Evolutionary conservation across 192 early-diverging fungal genomes (phyloP), one percentile per base, ranked within the genome.

Genomic region (Rhizophlyctis rosea): DNA sequence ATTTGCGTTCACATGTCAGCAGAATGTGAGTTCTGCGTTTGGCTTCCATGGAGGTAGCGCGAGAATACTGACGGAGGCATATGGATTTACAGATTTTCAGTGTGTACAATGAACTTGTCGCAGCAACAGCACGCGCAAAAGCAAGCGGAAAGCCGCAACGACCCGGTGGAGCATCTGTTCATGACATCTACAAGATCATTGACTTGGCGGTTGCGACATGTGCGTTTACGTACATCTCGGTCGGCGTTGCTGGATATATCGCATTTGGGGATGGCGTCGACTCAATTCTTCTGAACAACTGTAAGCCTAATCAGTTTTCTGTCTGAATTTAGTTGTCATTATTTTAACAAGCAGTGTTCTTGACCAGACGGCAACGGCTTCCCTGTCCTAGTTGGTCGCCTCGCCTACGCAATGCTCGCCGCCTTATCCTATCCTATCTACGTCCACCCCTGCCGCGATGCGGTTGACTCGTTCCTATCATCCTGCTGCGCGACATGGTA

Each of bases 1-100:
- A 14, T 96, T 96, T 81, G 90, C 90, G 4, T 96, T 96, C 61
- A 94, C 94, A 21, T 96, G 93, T 70, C 93, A 96, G 72, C 93
- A 96, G 71, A 96, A 93, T 70, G 85, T 87, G 72, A 73, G 34
- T 34, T 35, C 52, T 21, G 52, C 21, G 25, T 35, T n/a, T 27
- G 44, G 47, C 48, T 54, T 23, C 64, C 36, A 27, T 55, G 24
- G 25, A 24, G 9, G 5, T 23, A 51, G n/a, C n/a, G n/a, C n/a
- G n/a, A 7, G 18, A 7, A 44, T 18, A 18, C 39, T 7, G 7
- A 7, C 18, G 7, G 39, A 23, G 50, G 7, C n/a, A 27, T 24
- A 11, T 14, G 53, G 27, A 35, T 34, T 70, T 16, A 44, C 16
- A 57, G 47, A 65, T 67, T 9, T 70, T 69, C 51, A 50, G 50